Percentiles rank a stretch among this genome's conserved stretches.
These are phyloP conservation scores for Rhodotorula graminis DNA, from an alignment of 768 basidiomycete genomes.

Conservation along the genomic window DNA sequence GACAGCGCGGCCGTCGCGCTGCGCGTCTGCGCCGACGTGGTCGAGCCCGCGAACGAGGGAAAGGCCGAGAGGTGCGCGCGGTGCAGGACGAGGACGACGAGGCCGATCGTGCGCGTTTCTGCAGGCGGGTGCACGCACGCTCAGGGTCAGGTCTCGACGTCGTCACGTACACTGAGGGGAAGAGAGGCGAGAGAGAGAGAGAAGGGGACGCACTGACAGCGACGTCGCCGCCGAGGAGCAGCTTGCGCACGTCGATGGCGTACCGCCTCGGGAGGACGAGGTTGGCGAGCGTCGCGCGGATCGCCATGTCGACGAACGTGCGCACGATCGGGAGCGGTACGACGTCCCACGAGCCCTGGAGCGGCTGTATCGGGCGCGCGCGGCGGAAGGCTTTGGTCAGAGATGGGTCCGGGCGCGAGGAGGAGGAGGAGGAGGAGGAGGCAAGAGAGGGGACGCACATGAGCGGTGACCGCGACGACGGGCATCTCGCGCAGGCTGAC, in stretches of 20 bases:
- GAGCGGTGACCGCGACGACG: neutral
- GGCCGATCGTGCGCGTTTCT: conserved; percentile 21
- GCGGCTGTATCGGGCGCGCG: neutral
- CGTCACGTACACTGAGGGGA: neutral
- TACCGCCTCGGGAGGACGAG: conserved; percentile 31
- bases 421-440: too few species aligned
- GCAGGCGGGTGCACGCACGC: too few species aligned
- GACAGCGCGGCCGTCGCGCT: neutral
- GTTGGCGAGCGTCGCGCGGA: conserved; percentile 5
- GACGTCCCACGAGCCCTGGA: conserved; percentile 11
- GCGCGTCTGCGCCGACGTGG: neutral
- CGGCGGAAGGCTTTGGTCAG: neutral
- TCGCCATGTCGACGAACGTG: conserved; percentile 7
- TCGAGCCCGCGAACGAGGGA: neutral
- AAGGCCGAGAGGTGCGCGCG: neutral
- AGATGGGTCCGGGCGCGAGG: neutral
- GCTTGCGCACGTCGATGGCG: conserved; percentile 21
- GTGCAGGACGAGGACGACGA: conserved; percentile 28
- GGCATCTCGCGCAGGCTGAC: neutral
- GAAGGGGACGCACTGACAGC: conserved; percentile 12
- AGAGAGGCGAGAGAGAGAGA: neutral
- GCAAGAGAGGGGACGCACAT: too few species aligned
- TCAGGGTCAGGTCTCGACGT: too few species aligned
- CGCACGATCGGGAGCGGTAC: conserved; percentile 24
- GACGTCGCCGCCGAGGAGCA: conserved; percentile 33